phyloP scores from a whole-genome alignment of 257 asterid genomes.

The Hygrophila difformis region DNA sequence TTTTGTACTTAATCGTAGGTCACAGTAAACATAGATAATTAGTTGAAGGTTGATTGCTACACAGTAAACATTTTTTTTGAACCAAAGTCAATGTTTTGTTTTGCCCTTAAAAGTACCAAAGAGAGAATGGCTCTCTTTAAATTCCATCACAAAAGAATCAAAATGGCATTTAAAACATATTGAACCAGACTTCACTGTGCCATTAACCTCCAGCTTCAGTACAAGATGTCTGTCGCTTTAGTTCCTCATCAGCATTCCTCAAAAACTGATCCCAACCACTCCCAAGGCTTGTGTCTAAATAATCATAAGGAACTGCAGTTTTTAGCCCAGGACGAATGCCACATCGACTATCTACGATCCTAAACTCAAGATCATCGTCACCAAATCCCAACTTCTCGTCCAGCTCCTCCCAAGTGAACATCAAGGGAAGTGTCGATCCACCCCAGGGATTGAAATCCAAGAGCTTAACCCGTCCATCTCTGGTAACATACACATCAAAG shows the following conservation, averaged over 20 bases:
- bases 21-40: no score
- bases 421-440: conserved; percentile 61
- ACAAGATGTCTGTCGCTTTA: conserved; percentile 28
- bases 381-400: conserved; percentile 35
- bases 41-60: no score
- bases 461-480: conserved; percentile 60
- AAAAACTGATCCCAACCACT: conserved; percentile 89
- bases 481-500: conserved; percentile 69
- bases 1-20: no score
- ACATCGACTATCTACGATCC: conserved; percentile 45
- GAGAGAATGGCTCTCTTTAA: no score
- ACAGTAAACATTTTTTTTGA: no score
- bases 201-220: conserved; percentile 45
- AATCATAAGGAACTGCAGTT: conserved; percentile 86
- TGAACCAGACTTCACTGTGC: no score
- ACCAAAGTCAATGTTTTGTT: no score
- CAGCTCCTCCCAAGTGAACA: conserved; percentile 79
- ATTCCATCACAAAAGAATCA: no score
- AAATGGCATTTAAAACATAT: no score
- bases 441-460: conserved; percentile 96
- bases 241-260: conserved; percentile 51
- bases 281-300: conserved; percentile 67
- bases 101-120: no score
- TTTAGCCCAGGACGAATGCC: conserved; percentile 83
- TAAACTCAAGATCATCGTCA: no score